A percentile compares a stretch with the other conserved stretches of the same genome.
These are phyloP conservation scores for Acer campestre DNA, from an alignment of 345 rosid species.

Conservation along the genomic window DNA sequence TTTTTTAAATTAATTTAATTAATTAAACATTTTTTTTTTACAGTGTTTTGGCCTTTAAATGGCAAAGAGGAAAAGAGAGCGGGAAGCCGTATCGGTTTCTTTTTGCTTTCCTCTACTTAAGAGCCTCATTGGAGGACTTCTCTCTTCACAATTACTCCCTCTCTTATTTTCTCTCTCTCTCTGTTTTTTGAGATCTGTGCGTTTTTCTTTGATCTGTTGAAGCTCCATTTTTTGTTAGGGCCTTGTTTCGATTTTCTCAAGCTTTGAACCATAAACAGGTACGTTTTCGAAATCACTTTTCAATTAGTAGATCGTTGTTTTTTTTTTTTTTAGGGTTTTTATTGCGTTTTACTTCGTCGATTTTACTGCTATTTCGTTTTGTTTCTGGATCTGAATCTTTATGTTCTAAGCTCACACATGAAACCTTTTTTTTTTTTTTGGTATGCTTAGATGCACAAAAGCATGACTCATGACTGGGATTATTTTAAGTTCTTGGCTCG, in stretches of 20 bases:
- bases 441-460: neutral
- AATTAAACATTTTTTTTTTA: neutral
- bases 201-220: constrained; percentile 9
- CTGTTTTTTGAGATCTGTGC: constrained; percentile 44
- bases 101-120: constrained; percentile 32
- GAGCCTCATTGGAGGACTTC: constrained; percentile 1
- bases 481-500: neutral
- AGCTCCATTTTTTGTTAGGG: constrained; percentile 8
- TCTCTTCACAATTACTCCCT: constrained; percentile 8
- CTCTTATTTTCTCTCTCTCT: neutral
- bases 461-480: neutral
- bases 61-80: constrained; percentile 37
- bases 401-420: neutral
- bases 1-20: neutral
- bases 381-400: constrained; percentile 24
- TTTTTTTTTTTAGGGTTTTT: constrained; percentile 17
- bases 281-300: constrained; percentile 31
- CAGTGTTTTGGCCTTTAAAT: constrained; percentile 22
- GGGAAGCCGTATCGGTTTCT: constrained; percentile 43
- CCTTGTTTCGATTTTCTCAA: constrained; percentile 9
- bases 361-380: neutral
- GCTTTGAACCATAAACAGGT: constrained; percentile 35
- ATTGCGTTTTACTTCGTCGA: constrained; percentile 8
- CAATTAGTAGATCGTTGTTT: constrained; percentile 3
- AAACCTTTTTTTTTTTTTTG: neutral